Evolutionary conservation across 2,329 filamentous ascomycete genomes (phyloP).

Genomic region (Xylariaceae sp.): DNA sequence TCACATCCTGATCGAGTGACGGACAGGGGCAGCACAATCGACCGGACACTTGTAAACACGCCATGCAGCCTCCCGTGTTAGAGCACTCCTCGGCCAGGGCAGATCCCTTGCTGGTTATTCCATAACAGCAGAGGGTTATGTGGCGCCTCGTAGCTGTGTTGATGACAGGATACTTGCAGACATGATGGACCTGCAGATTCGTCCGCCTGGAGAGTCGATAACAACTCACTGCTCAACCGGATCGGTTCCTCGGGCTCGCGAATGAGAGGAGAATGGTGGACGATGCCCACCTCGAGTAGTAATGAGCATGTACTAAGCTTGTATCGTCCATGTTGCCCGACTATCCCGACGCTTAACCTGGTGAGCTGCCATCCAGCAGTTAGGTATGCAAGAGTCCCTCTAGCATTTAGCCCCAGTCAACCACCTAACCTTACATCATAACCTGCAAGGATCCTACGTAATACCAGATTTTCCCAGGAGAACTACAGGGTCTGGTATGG

Average conservation of each 20-base stretch:
- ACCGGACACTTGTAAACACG: constrained; percentile 30
- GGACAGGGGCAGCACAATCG: constrained; percentile 29
- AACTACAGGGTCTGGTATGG: constrained; percentile 19
- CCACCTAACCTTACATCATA: constrained; percentile 5
- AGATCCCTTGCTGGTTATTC: constrained; percentile 36
- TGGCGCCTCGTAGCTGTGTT: constrained; percentile 43
- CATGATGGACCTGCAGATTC: constrained; percentile 28
- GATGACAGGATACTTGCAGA: constrained; percentile 45
- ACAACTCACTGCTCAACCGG: constrained; percentile 25
- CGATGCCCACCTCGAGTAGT: too few relatives aligned
- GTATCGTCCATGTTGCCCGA: constrained; percentile 9
- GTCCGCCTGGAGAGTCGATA: too few relatives aligned
- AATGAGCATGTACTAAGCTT: constrained; percentile 12
- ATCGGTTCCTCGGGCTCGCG: constrained; percentile 8
- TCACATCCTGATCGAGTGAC: constrained; percentile 29
- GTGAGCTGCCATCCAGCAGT: constrained; percentile 9
- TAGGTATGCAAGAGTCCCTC: constrained; percentile 12
- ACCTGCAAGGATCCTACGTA: constrained; percentile 17
- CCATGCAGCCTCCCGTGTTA: constrained; percentile 39
- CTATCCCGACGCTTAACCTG: constrained; percentile 11
- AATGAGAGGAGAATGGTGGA: constrained; percentile 5
- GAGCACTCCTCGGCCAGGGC: constrained; percentile 32
- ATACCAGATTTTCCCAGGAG: constrained; percentile 20
- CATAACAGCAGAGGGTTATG: constrained; percentile 40
- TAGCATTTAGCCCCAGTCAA: constrained; percentile 4